Percentiles rank a stretch among this genome's conserved stretches.
Conservation (phyloP, 176 grass and related monocot species). For the Puya raimondii region DNA sequence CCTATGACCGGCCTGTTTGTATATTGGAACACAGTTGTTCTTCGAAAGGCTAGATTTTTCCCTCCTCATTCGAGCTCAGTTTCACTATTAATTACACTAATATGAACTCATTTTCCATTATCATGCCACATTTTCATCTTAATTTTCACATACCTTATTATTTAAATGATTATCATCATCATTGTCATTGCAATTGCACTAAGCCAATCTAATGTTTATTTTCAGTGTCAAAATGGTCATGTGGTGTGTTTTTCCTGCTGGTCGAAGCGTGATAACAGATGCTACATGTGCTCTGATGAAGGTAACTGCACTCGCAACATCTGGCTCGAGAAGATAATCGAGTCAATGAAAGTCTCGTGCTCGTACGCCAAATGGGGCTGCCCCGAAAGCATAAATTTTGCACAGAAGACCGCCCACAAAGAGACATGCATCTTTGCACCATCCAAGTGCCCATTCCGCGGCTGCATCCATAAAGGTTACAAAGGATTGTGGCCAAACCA, state of each 20-base stretch:
- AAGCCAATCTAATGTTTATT: not conserved
- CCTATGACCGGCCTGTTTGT: too few species aligned
- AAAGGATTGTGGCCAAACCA: not conserved
- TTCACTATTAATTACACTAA: too few species aligned
- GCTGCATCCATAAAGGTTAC: not conserved
- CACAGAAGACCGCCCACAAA: not conserved
- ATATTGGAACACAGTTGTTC: too few species aligned
- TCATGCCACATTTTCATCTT: too few species aligned
- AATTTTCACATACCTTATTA: too few species aligned
- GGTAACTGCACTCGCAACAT: not conserved
- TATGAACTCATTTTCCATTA: too few species aligned
- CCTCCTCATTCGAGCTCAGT: too few species aligned
- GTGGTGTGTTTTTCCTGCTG: not conserved
- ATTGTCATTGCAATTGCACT: not conserved
- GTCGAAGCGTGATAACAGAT: not conserved
- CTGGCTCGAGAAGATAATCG: not conserved
- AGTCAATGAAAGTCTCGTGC: conserved; percentile 5
- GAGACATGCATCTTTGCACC: conserved; percentile 2
- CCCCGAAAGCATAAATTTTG: not conserved
- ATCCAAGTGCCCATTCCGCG: not conserved
- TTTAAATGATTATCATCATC: too few species aligned
- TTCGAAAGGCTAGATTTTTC: too few species aligned
- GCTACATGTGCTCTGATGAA: not conserved
- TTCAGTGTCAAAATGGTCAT: not conserved
- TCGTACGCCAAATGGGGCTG: not conserved